phyloP scores from a whole-genome alignment of 2,329 filamentous ascomycete species.

The Penicillium digitatum region DNA sequence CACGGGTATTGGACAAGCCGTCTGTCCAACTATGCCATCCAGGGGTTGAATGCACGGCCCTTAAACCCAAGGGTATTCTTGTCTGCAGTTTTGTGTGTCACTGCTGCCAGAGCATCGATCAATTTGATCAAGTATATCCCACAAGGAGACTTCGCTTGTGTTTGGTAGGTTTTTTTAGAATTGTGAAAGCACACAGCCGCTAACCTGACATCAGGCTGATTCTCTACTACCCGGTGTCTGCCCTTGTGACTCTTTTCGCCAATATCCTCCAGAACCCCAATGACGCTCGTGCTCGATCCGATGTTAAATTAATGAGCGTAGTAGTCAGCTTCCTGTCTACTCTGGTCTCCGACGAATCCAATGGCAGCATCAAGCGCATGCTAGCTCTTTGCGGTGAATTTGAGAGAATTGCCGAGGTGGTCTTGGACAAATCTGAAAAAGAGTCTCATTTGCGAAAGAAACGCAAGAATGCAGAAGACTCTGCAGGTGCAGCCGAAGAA shows the following conservation, averaged over 20 bases:
- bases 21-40: constrained; percentile 89
- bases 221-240: constrained; percentile 92
- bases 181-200: neutral
- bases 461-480: constrained; percentile 63
- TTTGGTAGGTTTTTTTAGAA: constrained; percentile 66
- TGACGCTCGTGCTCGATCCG: constrained; percentile 80
- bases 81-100: constrained; percentile 86
- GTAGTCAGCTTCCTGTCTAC: constrained; percentile 90
- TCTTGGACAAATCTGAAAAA: constrained; percentile 86
- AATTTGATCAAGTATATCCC: constrained; percentile 94
- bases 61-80: constrained; percentile 93
- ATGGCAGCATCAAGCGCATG: constrained; percentile 89
- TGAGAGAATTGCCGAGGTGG: constrained; percentile 83
- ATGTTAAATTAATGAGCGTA: constrained; percentile 84
- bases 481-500: constrained; percentile 21
- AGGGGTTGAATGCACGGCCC: constrained; percentile 84
- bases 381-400: constrained; percentile 93
- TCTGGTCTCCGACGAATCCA: constrained; percentile 82
- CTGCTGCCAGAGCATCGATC: constrained; percentile 87
- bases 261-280: constrained; percentile 95
- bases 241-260: constrained; percentile 89
- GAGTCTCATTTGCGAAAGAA: constrained; percentile 77
- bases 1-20: constrained; percentile 98
- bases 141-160: constrained; percentile 88
- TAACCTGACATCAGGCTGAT: constrained; percentile 60